Evolutionary conservation across 768 basidiomycete species (phyloP), one percentile per base, ranked within the genome.

Genomic region (Mycena olivaceomarginata): DNA sequence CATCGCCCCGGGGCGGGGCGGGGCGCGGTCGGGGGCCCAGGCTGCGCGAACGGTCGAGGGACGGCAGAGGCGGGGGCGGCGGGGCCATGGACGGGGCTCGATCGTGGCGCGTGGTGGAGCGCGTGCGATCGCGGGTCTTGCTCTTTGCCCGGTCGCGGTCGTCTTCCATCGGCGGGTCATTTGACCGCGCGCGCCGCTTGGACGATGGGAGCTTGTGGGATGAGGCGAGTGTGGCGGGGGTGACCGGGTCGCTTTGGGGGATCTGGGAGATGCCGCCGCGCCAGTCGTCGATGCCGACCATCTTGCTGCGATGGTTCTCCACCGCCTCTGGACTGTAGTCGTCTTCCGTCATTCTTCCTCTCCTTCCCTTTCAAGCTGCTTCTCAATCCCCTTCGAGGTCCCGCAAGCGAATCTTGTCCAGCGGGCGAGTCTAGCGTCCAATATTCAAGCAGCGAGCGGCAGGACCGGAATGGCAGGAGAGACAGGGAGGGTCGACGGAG

Each of bases 261-360:
- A 75, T 22, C 2, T 25, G 5, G 51, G n/a, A n/a, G 0, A 85
- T 88, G 41, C 83, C 74, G 62, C 72, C 11, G 39, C 85, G 81
- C 87, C 88, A 88, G 77, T 84, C 83, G 0, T 85, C 82, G 2
- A 88, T 86, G 72, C 85, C 83, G 63, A 75, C n/a, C 77, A 86
- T 86, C 18, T 85, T 87, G 6, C 81, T 83, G 59, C 84, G 16
- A 69, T 86, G 82, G 0, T 82, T 85, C 70, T 87, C 81, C 79
- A 83, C 82, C 9, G 88, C 87, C 64, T 85, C 88, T 40, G 86
- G 86, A 69, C 87, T 88, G 79, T 84, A 88, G 82, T 88, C 87
- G 84, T 88, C 89, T 77, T 88, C 87, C 18, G 87, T 89, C 87
- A 88, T 88, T 16, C 10, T 62, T 57, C 22, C 40, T 57, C n/a